These are phyloP conservation scores for Penicillium paneum DNA, from an alignment of 2,329 filamentous ascomycete species.

Conservation along the genomic window DNA sequence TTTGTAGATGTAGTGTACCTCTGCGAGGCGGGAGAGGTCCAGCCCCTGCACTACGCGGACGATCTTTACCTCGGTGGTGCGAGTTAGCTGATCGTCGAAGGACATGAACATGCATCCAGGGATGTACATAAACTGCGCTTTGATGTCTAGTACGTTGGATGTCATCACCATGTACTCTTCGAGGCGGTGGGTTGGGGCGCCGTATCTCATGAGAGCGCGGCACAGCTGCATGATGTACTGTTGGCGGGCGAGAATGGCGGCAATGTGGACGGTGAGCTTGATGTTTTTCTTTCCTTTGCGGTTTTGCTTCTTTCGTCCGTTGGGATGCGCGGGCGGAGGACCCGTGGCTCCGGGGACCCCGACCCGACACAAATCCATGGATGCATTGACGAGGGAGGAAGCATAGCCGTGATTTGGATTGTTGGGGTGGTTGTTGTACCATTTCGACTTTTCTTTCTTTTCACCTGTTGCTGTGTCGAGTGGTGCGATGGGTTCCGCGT, in stretches of 20 bases:
- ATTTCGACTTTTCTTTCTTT: conserved; percentile 30
- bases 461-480: conserved; percentile 11
- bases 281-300: conserved; percentile 45
- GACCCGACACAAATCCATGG: conserved; percentile 26
- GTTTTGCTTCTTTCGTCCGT: conserved; percentile 27
- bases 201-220: conserved; percentile 30
- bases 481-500: conserved; percentile 16
- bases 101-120: conserved; percentile 52
- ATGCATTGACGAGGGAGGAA: conserved; percentile 27
- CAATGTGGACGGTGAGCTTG: conserved; percentile 58
- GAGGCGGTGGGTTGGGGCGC: conserved; percentile 29
- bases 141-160: conserved; percentile 76
- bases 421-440: conserved; percentile 27
- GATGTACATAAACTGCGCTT: conserved; percentile 83
- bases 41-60: conserved; percentile 41
- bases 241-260: conserved; percentile 61
- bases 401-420: conserved; percentile 26
- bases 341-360: conserved; percentile 23
- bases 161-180: conserved; percentile 90
- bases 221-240: conserved; percentile 32
- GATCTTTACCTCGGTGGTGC: conserved; percentile 45
- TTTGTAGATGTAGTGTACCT: conserved; percentile 45
- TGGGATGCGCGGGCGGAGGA: conserved; percentile 14
- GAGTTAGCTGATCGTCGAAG: conserved; percentile 58
- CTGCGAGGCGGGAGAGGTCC: conserved; percentile 42